Evolutionary conservation across 768 basidiomycete species (phyloP).

Genomic region (Lactarius deliciosus): DNA sequence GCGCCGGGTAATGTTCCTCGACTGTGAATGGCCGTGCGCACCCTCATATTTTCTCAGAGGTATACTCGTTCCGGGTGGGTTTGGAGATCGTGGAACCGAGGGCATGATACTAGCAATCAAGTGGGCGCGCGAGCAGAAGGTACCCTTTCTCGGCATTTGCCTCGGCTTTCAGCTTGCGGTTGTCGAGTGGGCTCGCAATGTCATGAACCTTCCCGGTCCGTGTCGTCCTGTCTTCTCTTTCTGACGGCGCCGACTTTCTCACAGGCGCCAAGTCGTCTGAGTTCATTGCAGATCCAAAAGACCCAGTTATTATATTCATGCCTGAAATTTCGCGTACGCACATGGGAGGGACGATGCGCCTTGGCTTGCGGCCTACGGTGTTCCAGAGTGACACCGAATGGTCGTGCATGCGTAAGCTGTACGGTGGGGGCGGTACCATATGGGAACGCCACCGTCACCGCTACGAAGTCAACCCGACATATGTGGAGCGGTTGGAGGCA

Average conservation of each 20-base stretch:
- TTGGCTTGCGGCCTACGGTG: slow-evolving; percentile 95
- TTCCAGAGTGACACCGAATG: slow-evolving; percentile 75
- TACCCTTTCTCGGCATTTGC: slow-evolving; percentile 96
- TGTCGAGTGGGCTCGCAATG: slow-evolving; percentile 88
- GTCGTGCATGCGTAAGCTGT: slow-evolving; percentile 75
- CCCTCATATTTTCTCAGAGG: slow-evolving; percentile 52
- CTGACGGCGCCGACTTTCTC: slow-evolving; percentile 19
- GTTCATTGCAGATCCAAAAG: slow-evolving; percentile 58
- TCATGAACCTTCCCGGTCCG: slow-evolving; percentile 68
- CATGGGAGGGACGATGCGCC: slow-evolving; percentile 99
- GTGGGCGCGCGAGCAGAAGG: slow-evolving; percentile 91
- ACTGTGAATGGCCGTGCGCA: slow-evolving; percentile 2
- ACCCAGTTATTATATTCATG: slow-evolving; percentile 93
- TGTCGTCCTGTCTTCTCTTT: slow-evolving; percentile 5
- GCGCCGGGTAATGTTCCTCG: slow-evolving; percentile 63
- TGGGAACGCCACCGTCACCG: slow-evolving; percentile 98
- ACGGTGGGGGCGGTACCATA: slow-evolving; percentile 75
- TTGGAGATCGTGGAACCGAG: slow-evolving; percentile 89
- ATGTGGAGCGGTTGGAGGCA: slow-evolving; percentile 66
- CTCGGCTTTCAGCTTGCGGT: slow-evolving; percentile 98
- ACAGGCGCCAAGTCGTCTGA: slow-evolving; percentile 85
- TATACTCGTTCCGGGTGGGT: slow-evolving; percentile 96
- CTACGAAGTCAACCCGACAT: slow-evolving; percentile 92
- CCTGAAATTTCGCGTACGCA: slow-evolving; percentile 97
- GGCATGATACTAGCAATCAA: slow-evolving; percentile 99